Base-by-base conservation (phyloP, 1,284 basidiomycete species). In the Microbotryum violaceum region DNA sequence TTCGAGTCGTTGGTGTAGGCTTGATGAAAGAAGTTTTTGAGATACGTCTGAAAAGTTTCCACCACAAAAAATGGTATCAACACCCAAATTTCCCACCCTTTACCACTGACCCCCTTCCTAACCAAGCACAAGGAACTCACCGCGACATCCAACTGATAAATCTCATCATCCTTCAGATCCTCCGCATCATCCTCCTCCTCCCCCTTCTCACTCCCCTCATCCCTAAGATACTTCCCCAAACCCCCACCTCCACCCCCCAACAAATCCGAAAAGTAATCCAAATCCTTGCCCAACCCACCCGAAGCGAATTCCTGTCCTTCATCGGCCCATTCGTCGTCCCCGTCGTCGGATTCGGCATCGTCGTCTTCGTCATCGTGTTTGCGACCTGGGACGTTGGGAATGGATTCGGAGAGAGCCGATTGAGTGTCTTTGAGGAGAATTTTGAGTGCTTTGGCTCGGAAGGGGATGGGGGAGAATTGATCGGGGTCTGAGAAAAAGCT, bases 361-460 rank as follows among this genome's bases (percentile, higher is more conserved):
- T 84, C 76, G 25, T 83, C 44, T 7, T 49, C 82, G 57, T 78
- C 78, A 31, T 72, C 72, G 48, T 80, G 77, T 54, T 87, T 29
- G 60, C 80, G 16, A 82, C 37, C 80, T 6, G 86, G 82, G 0
- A 83, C 79, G 69, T 88, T 87, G 37, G 16, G 37, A 12, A 1
- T 14, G 21, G 85, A 85, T 54, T 83, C 83, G 14, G 82, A 82
- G 69, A 71, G 70, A 6, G 75, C 68, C 25, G 69, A 67, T 62
- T 87, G 85, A 21, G 93, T 79, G 67, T 97, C 92, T 61, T 85
- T 85, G 50, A 97, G 74, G 21, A 97, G 79, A 21, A 97, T 79
- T 75, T 97, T 97, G 74, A 97, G 80, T 2, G 86, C 88, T 77
- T 97, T 97, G 62, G 91, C 83, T 0, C 86, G 87, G 83, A 97